phyloP scores from a whole-genome alignment of 2,329 filamentous ascomycete species.

The Paraphaeosphaeria sporulosa region DNA sequence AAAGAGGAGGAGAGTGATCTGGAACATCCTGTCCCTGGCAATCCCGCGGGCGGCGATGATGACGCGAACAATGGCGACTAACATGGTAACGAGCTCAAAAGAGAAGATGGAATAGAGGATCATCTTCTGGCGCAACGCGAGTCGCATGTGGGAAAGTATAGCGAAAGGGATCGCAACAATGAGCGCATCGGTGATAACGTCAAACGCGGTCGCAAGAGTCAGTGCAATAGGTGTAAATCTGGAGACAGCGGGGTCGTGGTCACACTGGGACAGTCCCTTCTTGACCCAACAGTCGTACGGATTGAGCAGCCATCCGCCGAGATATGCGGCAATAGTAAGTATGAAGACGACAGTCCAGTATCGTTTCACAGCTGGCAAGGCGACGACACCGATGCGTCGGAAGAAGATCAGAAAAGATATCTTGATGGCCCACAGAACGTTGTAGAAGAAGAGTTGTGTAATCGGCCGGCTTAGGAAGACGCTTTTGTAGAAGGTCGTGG shows the following conservation, averaged over 20 bases:
- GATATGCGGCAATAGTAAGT: conserved; percentile 10
- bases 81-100: conserved; percentile 11
- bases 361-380: conserved; percentile 1
- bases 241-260: conserved; percentile 3
- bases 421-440: conserved; percentile 15
- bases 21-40: background rate
- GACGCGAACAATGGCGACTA: conserved; percentile 13
- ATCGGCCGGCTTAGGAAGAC: conserved; percentile 14
- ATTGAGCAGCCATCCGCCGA: conserved; percentile 7
- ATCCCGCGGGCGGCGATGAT: conserved; percentile 4
- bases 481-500: background rate
- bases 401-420: conserved; percentile 18
- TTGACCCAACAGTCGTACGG: conserved; percentile 14
- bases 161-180: conserved; percentile 17
- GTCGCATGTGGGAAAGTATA: conserved; percentile 9
- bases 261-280: conserved; percentile 7
- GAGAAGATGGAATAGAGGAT: conserved; percentile 17
- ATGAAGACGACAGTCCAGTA: conserved; percentile 11
- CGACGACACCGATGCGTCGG: conserved; percentile 10
- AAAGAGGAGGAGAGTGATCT: conserved; percentile 12
- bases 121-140: conserved; percentile 7
- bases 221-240: conserved; percentile 14
- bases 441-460: conserved; percentile 16
- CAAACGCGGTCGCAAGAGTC: conserved; percentile 9
- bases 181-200: conserved; percentile 14